Percentiles rank a stretch among this genome's conserved stretches.
Evolutionary conservation across 2,329 filamentous ascomycete genomes (phyloP).

Genomic region (Colletotrichum chrysophilum): DNA sequence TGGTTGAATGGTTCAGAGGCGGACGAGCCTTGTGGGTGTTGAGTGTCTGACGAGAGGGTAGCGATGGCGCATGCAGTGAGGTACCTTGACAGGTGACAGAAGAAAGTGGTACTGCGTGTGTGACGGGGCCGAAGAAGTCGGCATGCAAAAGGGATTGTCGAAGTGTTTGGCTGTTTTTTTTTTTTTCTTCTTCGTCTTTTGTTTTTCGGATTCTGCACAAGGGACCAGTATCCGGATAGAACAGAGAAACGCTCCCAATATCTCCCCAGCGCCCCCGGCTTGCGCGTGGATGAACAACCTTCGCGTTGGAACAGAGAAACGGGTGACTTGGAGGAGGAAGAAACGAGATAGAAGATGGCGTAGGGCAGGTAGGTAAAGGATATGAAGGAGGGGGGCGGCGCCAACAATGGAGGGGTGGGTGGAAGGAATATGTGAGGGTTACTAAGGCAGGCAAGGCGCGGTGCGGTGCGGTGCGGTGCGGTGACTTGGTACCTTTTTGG

Average conservation of each 20-base stretch:
- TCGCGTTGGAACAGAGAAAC: constrained; percentile 2
- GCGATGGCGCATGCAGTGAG: constrained; percentile 6
- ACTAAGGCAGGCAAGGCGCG: not conserved
- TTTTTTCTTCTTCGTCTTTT: not conserved
- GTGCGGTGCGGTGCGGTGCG: not conserved
- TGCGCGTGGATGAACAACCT: not conserved
- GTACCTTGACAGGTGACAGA: not conserved
- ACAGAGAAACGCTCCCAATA: not conserved
- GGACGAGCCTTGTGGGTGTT: not conserved
- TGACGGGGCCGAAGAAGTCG: not conserved
- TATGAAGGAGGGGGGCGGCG: not conserved
- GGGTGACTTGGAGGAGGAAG: constrained; percentile 1
- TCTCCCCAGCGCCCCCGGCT: constrained; percentile 4
- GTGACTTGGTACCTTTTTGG: not conserved
- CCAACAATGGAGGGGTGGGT: constrained; percentile 1
- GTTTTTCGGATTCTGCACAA: not conserved
- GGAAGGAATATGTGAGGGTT: not conserved
- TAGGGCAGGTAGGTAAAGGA: not conserved
- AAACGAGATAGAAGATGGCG: not conserved
- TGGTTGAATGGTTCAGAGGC: not conserved
- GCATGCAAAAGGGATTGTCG: not conserved
- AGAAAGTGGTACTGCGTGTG: not conserved
- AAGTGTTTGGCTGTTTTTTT: not conserved
- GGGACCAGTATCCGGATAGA: not conserved
- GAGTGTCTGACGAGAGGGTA: not conserved